Base-by-base conservation (phyloP, 2,329 filamentous ascomycete genomes). In the Trichoderma harzianum region DNA sequence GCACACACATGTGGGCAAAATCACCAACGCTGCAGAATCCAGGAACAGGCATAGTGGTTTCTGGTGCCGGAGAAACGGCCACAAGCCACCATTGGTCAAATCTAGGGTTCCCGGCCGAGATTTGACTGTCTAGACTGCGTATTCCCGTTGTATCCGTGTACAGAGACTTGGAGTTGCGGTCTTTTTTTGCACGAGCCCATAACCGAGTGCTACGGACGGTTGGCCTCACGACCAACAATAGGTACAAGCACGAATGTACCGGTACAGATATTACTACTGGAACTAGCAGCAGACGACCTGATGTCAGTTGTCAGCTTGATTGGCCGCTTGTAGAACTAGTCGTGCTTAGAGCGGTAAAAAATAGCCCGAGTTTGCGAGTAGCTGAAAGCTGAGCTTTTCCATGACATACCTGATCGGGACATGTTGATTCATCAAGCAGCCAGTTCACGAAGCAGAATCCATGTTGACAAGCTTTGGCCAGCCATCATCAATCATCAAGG, bases 31-130 rank as follows among this genome's bases (percentile, higher is more conserved):
- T 58, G 69, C 60, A 53, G 36, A 43, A 73, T 77, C 76, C 77
- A 79, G 77, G 78, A 79, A 80, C 77, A 79, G 78, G 78, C 65
- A 73, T 80, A 78, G 78, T 74, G 75, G 71, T 34, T 32, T 57
- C 55, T 62, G 21, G 51, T 30, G 16, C 62, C 60, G 34, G n/a
- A 32, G 30, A 36, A 63, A 24, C 24, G 30, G 69, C n/a, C 11
- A n/a, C 14, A 69, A 69, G 47, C 39, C 24, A 30, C 18, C 36
- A 63, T 69, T 73, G 64, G 71, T 18, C 39, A 21, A 57, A 34
- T 18, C 55, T 61, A 61, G 65, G 65, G 26, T 24, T 64, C 39
- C 58, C 34, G 24, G 60, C 47, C 68, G 51, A 70, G 47, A 51
- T 53, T 65, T 14, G 28, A n/a, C 7, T 10, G 34, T n/a, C 63